phyloP scores from a whole-genome alignment of 768 basidiomycete species.

The Macrolepiota albuminosa region DNA sequence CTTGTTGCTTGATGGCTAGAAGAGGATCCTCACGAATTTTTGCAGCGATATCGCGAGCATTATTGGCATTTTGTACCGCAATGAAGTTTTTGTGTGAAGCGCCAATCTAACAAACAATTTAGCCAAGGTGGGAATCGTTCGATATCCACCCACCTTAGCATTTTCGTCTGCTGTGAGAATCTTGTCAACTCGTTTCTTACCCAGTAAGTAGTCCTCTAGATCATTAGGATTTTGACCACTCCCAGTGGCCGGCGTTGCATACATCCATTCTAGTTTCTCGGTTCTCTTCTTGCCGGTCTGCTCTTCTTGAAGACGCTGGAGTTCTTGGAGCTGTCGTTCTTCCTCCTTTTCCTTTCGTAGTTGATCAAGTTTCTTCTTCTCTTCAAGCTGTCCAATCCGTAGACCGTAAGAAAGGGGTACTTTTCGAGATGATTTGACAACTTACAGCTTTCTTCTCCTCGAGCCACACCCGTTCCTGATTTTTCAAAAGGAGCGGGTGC shows the following conservation, averaged over 20 bases:
- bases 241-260: constrained; percentile 95
- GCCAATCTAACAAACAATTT: constrained; percentile 49
- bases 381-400: constrained; percentile 67
- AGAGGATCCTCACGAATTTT: constrained; percentile 97
- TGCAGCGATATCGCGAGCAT: constrained; percentile 76
- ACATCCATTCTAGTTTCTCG: constrained; percentile 99
- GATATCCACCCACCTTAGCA: constrained; percentile 56
- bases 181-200: constrained; percentile 97
- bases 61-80: constrained; percentile 93
- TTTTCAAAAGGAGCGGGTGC: constrained; percentile 97
- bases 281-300: constrained; percentile 92
- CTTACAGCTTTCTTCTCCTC: constrained; percentile 95
- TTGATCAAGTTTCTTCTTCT: constrained; percentile 97
- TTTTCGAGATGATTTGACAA: constrained; percentile 11
- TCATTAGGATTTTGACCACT: constrained; percentile 83
- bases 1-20: constrained; percentile 97
- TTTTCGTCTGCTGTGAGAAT: constrained; percentile 90
- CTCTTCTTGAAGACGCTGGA: constrained; percentile 92
- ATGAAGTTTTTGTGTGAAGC: constrained; percentile 91
- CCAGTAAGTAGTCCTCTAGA: constrained; percentile 92
- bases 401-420: constrained; percentile 11
- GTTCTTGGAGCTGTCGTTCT: constrained; percentile 92
- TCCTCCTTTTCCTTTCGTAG: constrained; percentile 97
- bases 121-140: constrained; percentile 8
- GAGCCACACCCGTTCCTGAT: constrained; percentile 99